Evolutionary conservation across 2,329 filamentous ascomycete species (phyloP), one percentile per base, ranked within the genome.

Genomic region (Dryadomyces sulphureus): DNA sequence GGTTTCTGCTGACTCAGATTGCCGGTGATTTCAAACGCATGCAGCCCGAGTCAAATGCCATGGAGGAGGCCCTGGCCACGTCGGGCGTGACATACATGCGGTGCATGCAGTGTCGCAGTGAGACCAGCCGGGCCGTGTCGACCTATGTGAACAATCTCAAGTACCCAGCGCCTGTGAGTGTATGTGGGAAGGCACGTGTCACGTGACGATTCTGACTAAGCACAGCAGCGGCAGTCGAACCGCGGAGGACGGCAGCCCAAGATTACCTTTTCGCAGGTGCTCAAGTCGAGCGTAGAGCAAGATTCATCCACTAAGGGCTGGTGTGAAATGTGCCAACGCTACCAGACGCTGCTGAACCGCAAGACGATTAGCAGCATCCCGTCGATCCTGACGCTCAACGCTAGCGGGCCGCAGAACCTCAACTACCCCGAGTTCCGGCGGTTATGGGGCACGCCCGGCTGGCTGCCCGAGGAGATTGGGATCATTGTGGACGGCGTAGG

Each of bases 401-500:
- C 87, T 0, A 77, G 85, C 32, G 48, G 50, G 4, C 53, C 50
- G 1, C 52, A 53, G 46, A 52, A 50, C 11, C 81, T 84, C 36
- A 77, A 73, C 5, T 81, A 67, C 40, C 73, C 79, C 2, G 84
- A 90, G 52, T 77, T 87, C 32, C 81, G 81, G 54, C 74, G 83
- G 49, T 70, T 94, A 16, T 98, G 93, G 93, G 78, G 85, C 1
- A 86, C 80, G 12, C 86, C 86, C 0, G 86, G 85, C 16, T 98
- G 90, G 81, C 69, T 98, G 12, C 92, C 92, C 0, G 84, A 92
- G 57, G 88, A 96, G 60, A 89, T 98, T 55, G 92, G 92, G 34
- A 77, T 98, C 56, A 85, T 94, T 48, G 77, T 94, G 48, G 85
- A 93, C 49, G 78, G 85, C 5, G 43, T 40, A 55, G 87, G 86